phyloP scores from a whole-genome alignment of 306 rosid species.

The Quercus variabilis region DNA sequence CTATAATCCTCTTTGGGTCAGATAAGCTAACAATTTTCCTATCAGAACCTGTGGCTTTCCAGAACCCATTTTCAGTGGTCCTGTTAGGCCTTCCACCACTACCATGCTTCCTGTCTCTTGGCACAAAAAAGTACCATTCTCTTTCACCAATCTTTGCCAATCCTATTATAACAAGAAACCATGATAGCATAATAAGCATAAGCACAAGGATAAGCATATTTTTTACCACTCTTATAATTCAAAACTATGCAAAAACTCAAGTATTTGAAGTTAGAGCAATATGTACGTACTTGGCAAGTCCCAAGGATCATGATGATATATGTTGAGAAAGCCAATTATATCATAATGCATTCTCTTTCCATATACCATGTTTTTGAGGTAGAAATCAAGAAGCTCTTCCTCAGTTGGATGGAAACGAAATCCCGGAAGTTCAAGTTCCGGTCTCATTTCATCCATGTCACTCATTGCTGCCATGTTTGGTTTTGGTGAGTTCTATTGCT shows the following conservation, averaged over 20 bases:
- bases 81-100: slow-evolving; percentile 92
- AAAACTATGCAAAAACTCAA: not conserved
- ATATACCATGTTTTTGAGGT: slow-evolving; percentile 61
- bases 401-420: slow-evolving; percentile 95
- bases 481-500: not conserved
- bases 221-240: not conserved
- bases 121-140: slow-evolving; percentile 98
- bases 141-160: slow-evolving; percentile 83
- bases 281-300: slow-evolving; percentile 65
- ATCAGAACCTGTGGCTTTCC: slow-evolving; percentile 98
- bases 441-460: slow-evolving; percentile 22
- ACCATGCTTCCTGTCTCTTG: slow-evolving; percentile 89
- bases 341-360: slow-evolving; percentile 66
- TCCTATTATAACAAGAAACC: slow-evolving; percentile 29
- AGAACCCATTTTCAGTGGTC: slow-evolving; percentile 83
- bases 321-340: slow-evolving; percentile 72
- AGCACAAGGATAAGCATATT: not conserved
- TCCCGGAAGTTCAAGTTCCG: slow-evolving; percentile 72
- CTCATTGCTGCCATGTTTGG: slow-evolving; percentile 13
- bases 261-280: not conserved
- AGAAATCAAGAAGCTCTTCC: slow-evolving; percentile 87
- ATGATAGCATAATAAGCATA: not conserved
- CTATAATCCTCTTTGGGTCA: slow-evolving; percentile 65
- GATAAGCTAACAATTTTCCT: slow-evolving; percentile 65
- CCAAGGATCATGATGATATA: slow-evolving; percentile 86